Evolutionary conservation across 208 protist species (phyloP), one percentile per base, ranked within the genome.

Genomic region (Crithidia fasciculata): DNA sequence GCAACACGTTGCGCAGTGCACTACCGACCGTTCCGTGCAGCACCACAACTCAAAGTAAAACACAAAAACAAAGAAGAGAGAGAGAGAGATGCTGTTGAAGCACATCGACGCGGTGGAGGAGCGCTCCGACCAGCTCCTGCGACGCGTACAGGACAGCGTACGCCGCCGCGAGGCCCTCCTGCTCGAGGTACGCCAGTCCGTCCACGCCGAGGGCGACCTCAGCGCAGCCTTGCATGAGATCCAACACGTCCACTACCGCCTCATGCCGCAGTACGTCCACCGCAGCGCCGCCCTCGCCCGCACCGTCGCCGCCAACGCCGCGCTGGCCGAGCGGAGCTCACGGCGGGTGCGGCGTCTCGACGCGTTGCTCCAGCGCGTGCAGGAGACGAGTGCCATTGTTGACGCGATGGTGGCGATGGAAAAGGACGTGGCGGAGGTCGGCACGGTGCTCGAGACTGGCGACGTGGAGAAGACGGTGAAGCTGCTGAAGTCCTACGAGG

Each of bases 401-500:
- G 76, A 85, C 43, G 80, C 88, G 28, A 78, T 89, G 73, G 55
- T 53, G 44, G 69, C 82, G 41, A 90, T 92, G 84, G 65, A 87
- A 19, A 47, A 61, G 39, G 80, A 84, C 53, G 76, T 85, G 15
- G 55, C 63, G 19, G 57, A 68, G 36, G 69, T 93, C 44, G 57
- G 52, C 53, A 54, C 41, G 13, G 81, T 77, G 39, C 61, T 93
- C 44, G 78, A 72, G 5, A 13, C 66, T 0, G 81, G 76, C 7
- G 87, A 92, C 44, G 62, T 94, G n/a, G 82, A 86, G 13, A 69
- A 73, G 16, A 86, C 73, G 6, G 84, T 93, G 50, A 65, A 85
- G 63, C 76, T 91, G 8, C 76, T 96, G 40, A 71, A 64, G 18
- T 83, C 81, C 59, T 96, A 93, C 69, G 84, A 92, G 55, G 80